Base-by-base conservation (phyloP, 305 asterid species). In the Solanum hybrid region DNA sequence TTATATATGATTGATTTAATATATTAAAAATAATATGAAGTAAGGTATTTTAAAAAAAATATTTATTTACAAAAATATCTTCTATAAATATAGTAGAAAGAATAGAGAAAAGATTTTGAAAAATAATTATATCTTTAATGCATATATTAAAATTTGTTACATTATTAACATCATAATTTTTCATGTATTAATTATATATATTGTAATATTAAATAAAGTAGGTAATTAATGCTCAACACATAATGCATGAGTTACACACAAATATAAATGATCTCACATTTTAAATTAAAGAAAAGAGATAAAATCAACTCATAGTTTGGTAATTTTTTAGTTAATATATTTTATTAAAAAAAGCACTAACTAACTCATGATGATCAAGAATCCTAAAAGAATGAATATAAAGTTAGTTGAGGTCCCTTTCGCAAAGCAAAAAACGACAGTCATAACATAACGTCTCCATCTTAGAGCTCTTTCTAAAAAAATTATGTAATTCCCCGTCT, bases 401-500 rank as follows among this genome's bases (percentile, higher is more conserved):
- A 76, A 32, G 82, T n/a, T 27, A 24, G 69, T 1, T 51, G 13
- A 85, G 78, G 45, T 34, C 45, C 56, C 86, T 51, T 84, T 84
- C 0, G 76, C 5, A 85, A 85, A 85, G 45, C 13, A 32, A 35
- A 85, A 64, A 56, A 51, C n/a, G 7, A 22, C 35, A 73, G 35
- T 75, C 86, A 45, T 42, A 79, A 87, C 86, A 45, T 42, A 86
- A 87, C 88, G 35, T 13, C 34, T 66, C 22, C 6, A 3, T 51
- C 22, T 51, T 4, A 31, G 19, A 19, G 71, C 26, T 60, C 11
- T 60, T 60, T 60, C 71, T 19, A 56, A 56, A 56, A 42, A 0
- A 32, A 32, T 32, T 40, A 40, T 40, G 51, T 40, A 12, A 27
- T 27, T 27, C 5, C 5, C 5, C 56, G 17, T 35, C 37, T 35